phyloP scores from a whole-genome alignment of 306 rosid species.

The Psophocarpus tetragonolobus region DNA sequence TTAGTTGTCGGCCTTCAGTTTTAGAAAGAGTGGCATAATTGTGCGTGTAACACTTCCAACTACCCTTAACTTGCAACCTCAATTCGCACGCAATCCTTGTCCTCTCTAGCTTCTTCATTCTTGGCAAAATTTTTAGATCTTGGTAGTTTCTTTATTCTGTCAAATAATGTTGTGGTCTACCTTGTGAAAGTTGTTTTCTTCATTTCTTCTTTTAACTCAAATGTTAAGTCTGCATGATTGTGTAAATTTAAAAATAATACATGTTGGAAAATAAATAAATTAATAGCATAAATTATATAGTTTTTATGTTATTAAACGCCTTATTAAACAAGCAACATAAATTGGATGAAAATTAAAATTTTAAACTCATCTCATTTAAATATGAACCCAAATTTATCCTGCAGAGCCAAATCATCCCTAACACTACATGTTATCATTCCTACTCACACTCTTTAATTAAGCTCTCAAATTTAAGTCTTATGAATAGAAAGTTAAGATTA shows the following conservation, averaged over 20 bases:
- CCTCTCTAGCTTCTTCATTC: conserved; percentile 13
- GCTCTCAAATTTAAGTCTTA: too few relatives aligned
- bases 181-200: background rate
- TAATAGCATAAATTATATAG: too few relatives aligned
- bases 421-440: too few relatives aligned
- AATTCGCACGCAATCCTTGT: conserved; percentile 21
- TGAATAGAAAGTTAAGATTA: too few relatives aligned
- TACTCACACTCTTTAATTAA: too few relatives aligned
- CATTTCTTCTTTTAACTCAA: background rate
- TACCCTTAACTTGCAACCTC: conserved; percentile 16
- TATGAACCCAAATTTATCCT: too few relatives aligned
- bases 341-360: too few relatives aligned
- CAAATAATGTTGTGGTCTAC: background rate
- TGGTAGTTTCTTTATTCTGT: background rate
- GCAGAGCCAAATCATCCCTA: too few relatives aligned
- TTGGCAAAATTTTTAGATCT: background rate
- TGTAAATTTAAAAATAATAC: background rate
- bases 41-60: conserved; percentile 30
- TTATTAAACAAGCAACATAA: too few relatives aligned
- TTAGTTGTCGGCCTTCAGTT: conserved; percentile 39
- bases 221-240: background rate
- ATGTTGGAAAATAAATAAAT: too few relatives aligned
- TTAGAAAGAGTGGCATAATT: conserved; percentile 24
- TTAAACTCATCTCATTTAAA: too few relatives aligned
- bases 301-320: too few relatives aligned